These are phyloP conservation scores for Tilletia walkeri DNA, from an alignment of 1,284 basidiomycete genomes.

Conservation along the genomic window DNA sequence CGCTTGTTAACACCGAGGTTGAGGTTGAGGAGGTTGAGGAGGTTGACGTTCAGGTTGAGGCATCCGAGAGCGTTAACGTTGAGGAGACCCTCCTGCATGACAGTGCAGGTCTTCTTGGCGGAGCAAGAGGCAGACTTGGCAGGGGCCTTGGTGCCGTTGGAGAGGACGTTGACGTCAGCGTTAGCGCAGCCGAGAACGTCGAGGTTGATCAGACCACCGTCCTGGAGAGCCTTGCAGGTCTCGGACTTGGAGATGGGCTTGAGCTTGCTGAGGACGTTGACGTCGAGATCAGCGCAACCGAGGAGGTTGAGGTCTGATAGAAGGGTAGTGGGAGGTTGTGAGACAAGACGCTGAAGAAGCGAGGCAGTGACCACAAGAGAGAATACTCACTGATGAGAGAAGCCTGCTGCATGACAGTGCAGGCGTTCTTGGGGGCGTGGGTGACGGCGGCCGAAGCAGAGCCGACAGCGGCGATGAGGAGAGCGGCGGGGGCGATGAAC, in stretches of 20 bases:
- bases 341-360: neutral
- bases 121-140: neutral
- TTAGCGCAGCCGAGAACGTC: conserved; percentile 7
- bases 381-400: neutral
- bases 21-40: neutral
- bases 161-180: neutral
- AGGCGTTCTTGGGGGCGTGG: neutral
- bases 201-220: conserved; percentile 11
- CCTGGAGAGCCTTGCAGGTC: conserved; percentile 12
- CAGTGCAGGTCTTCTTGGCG: neutral
- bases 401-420: neutral
- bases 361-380: neutral
- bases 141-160: neutral
- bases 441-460: conserved; percentile 1
- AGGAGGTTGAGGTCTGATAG: conserved; percentile 7
- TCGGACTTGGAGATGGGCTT: conserved; percentile 4
- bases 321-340: neutral
- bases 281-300: conserved; percentile 6
- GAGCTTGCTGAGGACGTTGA: conserved; percentile 6
- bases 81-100: conserved; percentile 12
- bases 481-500: conserved; percentile 11
- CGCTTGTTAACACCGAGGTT: conserved; percentile 8
- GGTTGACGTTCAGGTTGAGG: neutral
- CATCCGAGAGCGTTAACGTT: conserved; percentile 12
- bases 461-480: conserved; percentile 4